A percentile compares a stretch with the other conserved stretches of the same genome.
These are phyloP conservation scores for Rhodotorula sp. DNA, from an alignment of 1,284 basidiomycete genomes.

Conservation along the genomic window DNA sequence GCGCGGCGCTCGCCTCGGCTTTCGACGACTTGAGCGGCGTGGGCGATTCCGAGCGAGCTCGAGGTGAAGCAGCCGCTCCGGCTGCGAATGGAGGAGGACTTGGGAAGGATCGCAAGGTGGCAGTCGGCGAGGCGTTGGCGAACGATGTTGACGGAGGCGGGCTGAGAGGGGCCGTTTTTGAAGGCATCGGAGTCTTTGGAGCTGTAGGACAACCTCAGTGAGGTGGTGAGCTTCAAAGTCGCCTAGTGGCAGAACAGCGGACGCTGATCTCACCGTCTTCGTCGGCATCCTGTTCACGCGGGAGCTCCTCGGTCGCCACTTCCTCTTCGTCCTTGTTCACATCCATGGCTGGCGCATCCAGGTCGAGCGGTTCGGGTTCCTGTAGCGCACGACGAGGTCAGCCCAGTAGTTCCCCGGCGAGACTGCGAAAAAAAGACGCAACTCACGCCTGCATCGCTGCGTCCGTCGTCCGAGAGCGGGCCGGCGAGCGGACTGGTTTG, in stretches of 20 bases:
- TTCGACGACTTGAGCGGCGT: not conserved
- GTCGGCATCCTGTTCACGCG: slow-evolving; percentile 16
- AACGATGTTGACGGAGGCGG: slow-evolving; percentile 15
- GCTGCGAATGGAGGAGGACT: not conserved
- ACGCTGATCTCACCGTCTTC: slow-evolving; percentile 20
- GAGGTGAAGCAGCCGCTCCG: not conserved
- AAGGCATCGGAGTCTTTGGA: not conserved
- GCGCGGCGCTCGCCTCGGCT: not conserved
- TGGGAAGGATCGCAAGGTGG: slow-evolving; percentile 27
- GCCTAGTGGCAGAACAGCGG: not conserved
- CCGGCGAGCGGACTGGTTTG: slow-evolving; percentile 73
- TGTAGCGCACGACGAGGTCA: not conserved
- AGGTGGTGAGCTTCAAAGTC: not conserved
- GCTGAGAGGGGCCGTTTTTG: not conserved
- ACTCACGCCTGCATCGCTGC: slow-evolving; percentile 13
- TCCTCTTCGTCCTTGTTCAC: not conserved
- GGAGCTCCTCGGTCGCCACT: not conserved
- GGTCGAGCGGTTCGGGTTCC: slow-evolving; percentile 29
- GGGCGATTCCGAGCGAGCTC: slow-evolving; percentile 1
- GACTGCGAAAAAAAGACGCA: not conserved
- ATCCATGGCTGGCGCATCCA: slow-evolving; percentile 17
- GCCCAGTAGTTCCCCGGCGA: no score
- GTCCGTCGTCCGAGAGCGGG: slow-evolving; percentile 37
- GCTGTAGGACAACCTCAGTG: not conserved
- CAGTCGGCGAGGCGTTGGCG: slow-evolving; percentile 22